Conservation (phyloP, 192 early-diverging fungal genomes). For the Backusella mclennaniae region DNA sequence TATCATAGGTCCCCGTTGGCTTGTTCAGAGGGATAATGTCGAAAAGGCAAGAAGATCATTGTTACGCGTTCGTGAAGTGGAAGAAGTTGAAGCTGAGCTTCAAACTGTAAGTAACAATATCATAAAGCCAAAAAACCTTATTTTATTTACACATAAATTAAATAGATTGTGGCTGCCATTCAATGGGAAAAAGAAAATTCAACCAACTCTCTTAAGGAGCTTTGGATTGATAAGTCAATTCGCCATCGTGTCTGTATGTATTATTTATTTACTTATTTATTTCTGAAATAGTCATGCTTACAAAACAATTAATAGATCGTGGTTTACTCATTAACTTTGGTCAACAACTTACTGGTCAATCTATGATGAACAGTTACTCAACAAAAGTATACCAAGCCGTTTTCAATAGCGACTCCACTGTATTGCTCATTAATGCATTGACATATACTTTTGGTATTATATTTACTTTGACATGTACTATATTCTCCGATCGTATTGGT, state of each 20-base stretch:
- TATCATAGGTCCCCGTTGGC: slow-evolving; percentile 11
- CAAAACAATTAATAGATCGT: not conserved
- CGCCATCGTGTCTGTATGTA: slow-evolving; percentile 15
- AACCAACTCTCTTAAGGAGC: slow-evolving; percentile 11
- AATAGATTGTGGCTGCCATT: slow-evolving; percentile 21
- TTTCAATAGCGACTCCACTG: slow-evolving; percentile 14
- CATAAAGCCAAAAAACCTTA: not conserved
- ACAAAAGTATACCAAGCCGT: slow-evolving; percentile 22
- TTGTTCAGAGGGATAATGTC: slow-evolving; percentile 8
- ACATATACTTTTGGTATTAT: slow-evolving; percentile 27
- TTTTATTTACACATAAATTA: not conserved
- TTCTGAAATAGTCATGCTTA: not conserved
- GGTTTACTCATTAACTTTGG: slow-evolving; percentile 32
- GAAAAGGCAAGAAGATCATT: slow-evolving; percentile 17
- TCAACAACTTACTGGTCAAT: slow-evolving; percentile 29
- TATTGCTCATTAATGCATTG: slow-evolving; percentile 22
- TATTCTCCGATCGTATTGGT: slow-evolving; percentile 13
- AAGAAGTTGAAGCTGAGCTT: slow-evolving; percentile 23
- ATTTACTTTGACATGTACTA: slow-evolving; percentile 23
- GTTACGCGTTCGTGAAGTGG: slow-evolving; percentile 11
- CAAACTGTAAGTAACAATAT: slow-evolving; percentile 13
- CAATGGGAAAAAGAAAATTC: slow-evolving; percentile 18
- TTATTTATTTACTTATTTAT: not conserved
- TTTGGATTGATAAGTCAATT: slow-evolving; percentile 14
- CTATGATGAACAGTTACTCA: slow-evolving; percentile 26